phyloP scores from a whole-genome alignment of 2,329 filamentous ascomycete genomes.

The Pseudocercospora fuligena region DNA sequence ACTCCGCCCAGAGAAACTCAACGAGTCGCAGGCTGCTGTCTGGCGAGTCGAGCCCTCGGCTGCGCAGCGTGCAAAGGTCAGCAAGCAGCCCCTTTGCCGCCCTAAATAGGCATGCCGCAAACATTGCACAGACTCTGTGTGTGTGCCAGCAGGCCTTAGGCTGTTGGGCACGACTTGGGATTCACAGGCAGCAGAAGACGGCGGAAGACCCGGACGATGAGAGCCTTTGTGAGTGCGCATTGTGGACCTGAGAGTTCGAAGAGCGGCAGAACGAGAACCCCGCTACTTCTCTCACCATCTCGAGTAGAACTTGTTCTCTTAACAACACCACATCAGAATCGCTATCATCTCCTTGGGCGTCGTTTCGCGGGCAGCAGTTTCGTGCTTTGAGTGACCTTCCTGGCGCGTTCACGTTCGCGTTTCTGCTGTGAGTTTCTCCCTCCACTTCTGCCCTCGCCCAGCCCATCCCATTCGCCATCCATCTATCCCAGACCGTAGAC shows the following conservation, averaged over 20 bases:
- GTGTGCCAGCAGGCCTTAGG: neutral
- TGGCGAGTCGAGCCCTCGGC: constrained; percentile 6
- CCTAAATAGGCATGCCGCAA: constrained; percentile 9
- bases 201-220: constrained; percentile 3
- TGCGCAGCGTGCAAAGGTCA: constrained; percentile 4
- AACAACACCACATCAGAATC: constrained; percentile 10
- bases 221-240: neutral
- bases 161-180: neutral
- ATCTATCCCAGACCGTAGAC: neutral
- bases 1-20: neutral
- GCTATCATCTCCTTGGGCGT: constrained; percentile 19
- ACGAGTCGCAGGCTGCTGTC: constrained; percentile 10
- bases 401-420: constrained; percentile 15
- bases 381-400: constrained; percentile 18
- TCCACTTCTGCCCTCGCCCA: neutral
- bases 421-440: constrained; percentile 12
- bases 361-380: constrained; percentile 23
- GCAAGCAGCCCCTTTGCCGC: constrained; percentile 1
- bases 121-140: neutral
- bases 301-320: neutral
- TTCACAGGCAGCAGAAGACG: constrained; percentile 6
- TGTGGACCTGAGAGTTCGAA: neutral
- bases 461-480: neutral
- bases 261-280: constrained; percentile 7
- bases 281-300: neutral